Evolutionary conservation across 768 basidiomycete genomes (phyloP), one percentile per base, ranked within the genome.

Genomic region (Tricholoma sp.): DNA sequence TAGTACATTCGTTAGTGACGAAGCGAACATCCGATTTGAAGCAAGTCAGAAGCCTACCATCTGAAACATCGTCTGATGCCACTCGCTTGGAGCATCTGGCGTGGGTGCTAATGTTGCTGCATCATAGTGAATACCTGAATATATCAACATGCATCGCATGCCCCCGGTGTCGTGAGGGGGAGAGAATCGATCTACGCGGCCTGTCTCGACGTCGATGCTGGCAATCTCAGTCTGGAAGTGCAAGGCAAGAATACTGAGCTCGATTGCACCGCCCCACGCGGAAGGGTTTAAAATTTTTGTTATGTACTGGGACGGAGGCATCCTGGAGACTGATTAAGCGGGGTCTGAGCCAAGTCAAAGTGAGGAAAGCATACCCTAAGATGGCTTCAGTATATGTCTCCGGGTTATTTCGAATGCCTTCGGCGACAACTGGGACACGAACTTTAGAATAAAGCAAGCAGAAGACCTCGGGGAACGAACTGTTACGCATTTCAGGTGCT

Each of bases 81-180:
- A 99, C 57, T 91, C 94, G 24, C 75, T 66, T 0, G 91, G 90
- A 2, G 89, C 91, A 47, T 85, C 84, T 8, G 76, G 74, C 70
- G 83, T 78, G 0, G 93, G 97, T 14, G 95, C 84, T 39, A 95
- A 74, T 0, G 90, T 86, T 5, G 88, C 83, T 8, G 91, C 91
- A 69, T 99, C 96, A 71, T 99, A 99, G 69, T 98, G 95, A 47
- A 98, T 97, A 2, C 96, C 96, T 0, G 91, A 93, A 73, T 98
- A 98, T 4, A 98, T 78, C n/a, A 98, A 67, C 12, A 97, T 69
- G 57, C 85, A 87, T 18, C 87, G 79, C 69, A 68, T 79, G 22
- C 68, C 71, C 24, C 58, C 60, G 29, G 64, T 70, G 10, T 67
- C 73, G 11, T 76, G 72, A 24, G 76, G 74, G 50, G 89, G 82